Percentiles rank a stretch among this genome's conserved stretches.
Evolutionary conservation across 768 basidiomycete species (phyloP).

Genomic region (Tricholoma sp.): DNA sequence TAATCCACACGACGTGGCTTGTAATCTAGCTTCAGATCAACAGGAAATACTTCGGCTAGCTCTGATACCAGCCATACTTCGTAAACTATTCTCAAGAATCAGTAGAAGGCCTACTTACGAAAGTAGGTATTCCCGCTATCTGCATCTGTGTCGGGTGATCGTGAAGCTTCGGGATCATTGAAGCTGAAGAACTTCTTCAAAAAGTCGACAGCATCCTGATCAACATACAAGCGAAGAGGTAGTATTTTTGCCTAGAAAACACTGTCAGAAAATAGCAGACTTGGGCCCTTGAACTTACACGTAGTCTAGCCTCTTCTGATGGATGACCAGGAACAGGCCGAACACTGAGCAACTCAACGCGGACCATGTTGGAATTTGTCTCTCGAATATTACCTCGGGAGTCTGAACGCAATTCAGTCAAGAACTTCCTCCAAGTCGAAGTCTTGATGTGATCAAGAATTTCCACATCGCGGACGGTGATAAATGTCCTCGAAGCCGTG

Average conservation of each 20-base stretch:
- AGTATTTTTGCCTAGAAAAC: conserved; percentile 74
- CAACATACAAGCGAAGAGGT: conserved; percentile 89
- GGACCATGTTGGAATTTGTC: conserved; percentile 92
- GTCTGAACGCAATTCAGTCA: conserved; percentile 81
- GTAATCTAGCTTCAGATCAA: conserved; percentile 95
- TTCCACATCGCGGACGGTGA: conserved; percentile 69
- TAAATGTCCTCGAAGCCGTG: conserved; percentile 60
- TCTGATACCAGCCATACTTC: conserved; percentile 39
- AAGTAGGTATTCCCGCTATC: conserved; percentile 59
- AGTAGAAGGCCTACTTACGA: conserved; percentile 42
- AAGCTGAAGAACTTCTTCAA: conserved; percentile 96
- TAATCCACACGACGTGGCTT: conserved; percentile 98
- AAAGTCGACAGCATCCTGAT: conserved; percentile 98
- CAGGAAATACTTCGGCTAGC: conserved; percentile 90
- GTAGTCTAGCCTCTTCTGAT: conserved; percentile 73
- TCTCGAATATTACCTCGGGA: conserved; percentile 85
- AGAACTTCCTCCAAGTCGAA: conserved; percentile 97
- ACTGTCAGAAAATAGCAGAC: neutral
- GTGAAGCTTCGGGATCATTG: conserved; percentile 49
- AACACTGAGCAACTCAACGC: conserved; percentile 72
- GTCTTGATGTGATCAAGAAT: conserved; percentile 98
- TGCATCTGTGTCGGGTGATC: conserved; percentile 25
- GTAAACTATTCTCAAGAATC: neutral
- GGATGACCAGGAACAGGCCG: conserved; percentile 64
- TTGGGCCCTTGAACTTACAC: conserved; percentile 43